Conservation (phyloP, 192 early-diverging fungal species). For the Backusella tarrabulga region DNA sequence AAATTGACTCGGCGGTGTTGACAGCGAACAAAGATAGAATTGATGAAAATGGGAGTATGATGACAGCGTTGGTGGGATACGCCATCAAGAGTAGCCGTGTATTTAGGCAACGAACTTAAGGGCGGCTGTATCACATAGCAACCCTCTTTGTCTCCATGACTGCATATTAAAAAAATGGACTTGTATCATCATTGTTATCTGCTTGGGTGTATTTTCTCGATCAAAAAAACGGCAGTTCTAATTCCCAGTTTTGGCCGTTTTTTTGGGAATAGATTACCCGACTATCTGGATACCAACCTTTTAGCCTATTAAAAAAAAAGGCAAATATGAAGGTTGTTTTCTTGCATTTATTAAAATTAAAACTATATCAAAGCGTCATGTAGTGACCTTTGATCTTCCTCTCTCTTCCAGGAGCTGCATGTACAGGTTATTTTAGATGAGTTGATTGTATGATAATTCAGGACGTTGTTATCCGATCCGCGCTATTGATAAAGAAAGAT, state of each 20-base stretch:
- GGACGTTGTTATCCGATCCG: constrained; percentile 12
- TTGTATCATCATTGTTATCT: no score
- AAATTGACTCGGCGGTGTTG: no score
- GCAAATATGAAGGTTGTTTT: neutral
- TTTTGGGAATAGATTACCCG: constrained; percentile 25
- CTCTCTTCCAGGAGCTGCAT: constrained; percentile 26
- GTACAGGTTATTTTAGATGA: constrained; percentile 22
- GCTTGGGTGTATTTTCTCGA: neutral
- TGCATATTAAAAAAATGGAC: no score
- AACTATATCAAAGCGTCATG: no score
- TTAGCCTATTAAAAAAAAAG: constrained; percentile 11
- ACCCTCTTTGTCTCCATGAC: no score
- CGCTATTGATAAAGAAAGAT: neutral
- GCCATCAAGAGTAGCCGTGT: no score
- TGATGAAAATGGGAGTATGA: no score
- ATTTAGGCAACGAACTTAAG: no score
- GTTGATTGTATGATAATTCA: constrained; percentile 9
- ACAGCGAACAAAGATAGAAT: no score
- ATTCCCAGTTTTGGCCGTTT: constrained; percentile 12
- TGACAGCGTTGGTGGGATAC: no score
- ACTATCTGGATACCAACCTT: neutral
- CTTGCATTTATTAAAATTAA: constrained; percentile 12
- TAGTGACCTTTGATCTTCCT: constrained; percentile 6
- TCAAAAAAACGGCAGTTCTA: constrained; percentile 20
- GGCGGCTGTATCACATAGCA: no score